Conservation (phyloP, 2,329 filamentous ascomycete species). For the Ciborinia camelliae region DNA sequence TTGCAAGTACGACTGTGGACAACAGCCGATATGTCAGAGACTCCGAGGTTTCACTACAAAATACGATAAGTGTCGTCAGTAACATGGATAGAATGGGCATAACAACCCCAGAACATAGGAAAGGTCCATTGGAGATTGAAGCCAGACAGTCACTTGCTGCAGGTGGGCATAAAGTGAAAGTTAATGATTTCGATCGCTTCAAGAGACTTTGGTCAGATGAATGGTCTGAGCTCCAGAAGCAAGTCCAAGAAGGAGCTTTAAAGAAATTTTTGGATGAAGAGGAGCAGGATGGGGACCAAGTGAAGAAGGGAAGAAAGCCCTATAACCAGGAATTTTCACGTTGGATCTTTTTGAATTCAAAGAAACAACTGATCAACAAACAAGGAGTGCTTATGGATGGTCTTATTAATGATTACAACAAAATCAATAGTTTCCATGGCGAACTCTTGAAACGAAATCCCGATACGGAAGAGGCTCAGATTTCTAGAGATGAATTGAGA, state of each 20-base stretch:
- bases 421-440: background rate
- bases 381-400: background rate
- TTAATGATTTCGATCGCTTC: constrained; percentile 2
- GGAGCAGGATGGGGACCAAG: background rate
- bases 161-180: background rate
- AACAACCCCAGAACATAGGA: constrained; percentile 45
- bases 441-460: background rate
- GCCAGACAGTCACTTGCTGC: constrained; percentile 26
- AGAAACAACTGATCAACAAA: background rate
- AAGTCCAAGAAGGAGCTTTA: background rate
- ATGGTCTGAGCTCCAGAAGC: background rate
- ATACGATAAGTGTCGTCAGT: constrained; percentile 40
- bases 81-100: constrained; percentile 48
- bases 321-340: background rate
- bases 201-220: constrained; percentile 3
- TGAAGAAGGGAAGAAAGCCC: background rate
- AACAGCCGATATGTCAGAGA: constrained; percentile 41
- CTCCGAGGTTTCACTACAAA: constrained; percentile 47
- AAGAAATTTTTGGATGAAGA: background rate
- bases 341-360: background rate
- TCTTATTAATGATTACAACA: constrained; percentile 1
- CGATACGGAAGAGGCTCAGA: background rate
- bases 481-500: background rate
- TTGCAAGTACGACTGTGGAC: constrained; percentile 44
- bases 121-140: constrained; percentile 37